Percentiles rank a stretch among this genome's conserved stretches.
Evolutionary conservation across 768 basidiomycete genomes (phyloP).

Genomic region (Naganishia onofrii): DNA sequence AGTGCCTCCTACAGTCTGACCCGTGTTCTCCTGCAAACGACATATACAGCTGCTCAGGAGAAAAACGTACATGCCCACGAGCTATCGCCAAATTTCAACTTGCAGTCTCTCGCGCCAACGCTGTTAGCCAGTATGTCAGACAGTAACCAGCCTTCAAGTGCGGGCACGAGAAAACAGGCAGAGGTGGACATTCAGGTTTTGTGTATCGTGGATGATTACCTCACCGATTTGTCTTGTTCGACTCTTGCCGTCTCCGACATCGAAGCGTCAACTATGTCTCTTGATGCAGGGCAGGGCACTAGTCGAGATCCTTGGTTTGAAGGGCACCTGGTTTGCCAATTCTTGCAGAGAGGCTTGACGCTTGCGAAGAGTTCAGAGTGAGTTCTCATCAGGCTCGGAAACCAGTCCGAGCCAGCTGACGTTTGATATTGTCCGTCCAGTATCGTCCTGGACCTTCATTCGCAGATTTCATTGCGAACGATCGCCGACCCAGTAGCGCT

Average conservation of each 20-base stretch:
- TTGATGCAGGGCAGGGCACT: conserved; percentile 29
- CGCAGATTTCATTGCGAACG: conserved; percentile 11
- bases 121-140: conserved; percentile 39
- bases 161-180: conserved; percentile 34
- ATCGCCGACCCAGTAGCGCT: conserved; percentile 17
- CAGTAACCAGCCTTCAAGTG: background rate
- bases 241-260: conserved; percentile 14
- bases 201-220: conserved; percentile 44
- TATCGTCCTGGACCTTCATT: conserved; percentile 6
- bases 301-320: conserved; percentile 43
- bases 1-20: background rate
- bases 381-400: conserved; percentile 25
- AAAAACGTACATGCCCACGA: background rate
- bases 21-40: conserved; percentile 16
- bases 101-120: conserved; percentile 41
- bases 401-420: background rate
- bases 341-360: conserved; percentile 38
- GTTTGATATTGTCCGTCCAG: background rate
- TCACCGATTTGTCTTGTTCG: conserved; percentile 33
- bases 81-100: conserved; percentile 28
- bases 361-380: conserved; percentile 34
- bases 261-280: conserved; percentile 21
- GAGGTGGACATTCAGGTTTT: conserved; percentile 48
- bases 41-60: conserved; percentile 14
- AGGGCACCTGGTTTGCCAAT: conserved; percentile 40